phyloP scores from a whole-genome alignment of 805 yeast genomes.

The Priceomyces melissophilus region DNA sequence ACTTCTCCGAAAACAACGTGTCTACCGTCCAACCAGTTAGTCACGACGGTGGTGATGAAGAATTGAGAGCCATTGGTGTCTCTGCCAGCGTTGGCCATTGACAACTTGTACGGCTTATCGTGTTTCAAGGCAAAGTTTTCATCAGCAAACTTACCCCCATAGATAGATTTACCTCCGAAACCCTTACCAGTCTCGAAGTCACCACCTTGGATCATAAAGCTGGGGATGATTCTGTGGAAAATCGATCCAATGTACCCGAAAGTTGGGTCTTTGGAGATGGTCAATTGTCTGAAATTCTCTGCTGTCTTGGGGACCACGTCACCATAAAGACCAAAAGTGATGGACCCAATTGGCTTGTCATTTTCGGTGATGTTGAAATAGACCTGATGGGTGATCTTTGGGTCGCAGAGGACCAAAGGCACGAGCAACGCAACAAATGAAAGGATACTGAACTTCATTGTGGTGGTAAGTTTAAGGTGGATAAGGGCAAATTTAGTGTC shows the following conservation, averaged over 20 bases:
- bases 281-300: constrained; percentile 80
- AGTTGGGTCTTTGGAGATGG: constrained; percentile 57
- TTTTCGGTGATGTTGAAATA: constrained; percentile 85
- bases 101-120: constrained; percentile 63
- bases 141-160: constrained; percentile 69
- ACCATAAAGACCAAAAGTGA: constrained; percentile 86
- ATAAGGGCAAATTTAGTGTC: too few species aligned
- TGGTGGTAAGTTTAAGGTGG: too few species aligned
- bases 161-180: constrained; percentile 78
- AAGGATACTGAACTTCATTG: too few species aligned
- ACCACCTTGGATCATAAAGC: constrained; percentile 86
- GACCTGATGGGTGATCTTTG: constrained; percentile 71
- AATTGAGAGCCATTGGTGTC: constrained; percentile 90
- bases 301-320: constrained; percentile 60
- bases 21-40: constrained; percentile 88
- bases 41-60: constrained; percentile 87
- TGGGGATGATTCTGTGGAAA: constrained; percentile 72
- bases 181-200: constrained; percentile 72
- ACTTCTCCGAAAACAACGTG: constrained; percentile 98
- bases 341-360: constrained; percentile 70
- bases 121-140: constrained; percentile 73
- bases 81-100: constrained; percentile 79
- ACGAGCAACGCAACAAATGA: too few species aligned
- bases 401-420: constrained; percentile 24
- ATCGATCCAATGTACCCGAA: constrained; percentile 60